Evolutionary conservation across 805 yeast genomes (phyloP).

Genomic region (Hanseniaspora pseudoguilliermondii): DNA sequence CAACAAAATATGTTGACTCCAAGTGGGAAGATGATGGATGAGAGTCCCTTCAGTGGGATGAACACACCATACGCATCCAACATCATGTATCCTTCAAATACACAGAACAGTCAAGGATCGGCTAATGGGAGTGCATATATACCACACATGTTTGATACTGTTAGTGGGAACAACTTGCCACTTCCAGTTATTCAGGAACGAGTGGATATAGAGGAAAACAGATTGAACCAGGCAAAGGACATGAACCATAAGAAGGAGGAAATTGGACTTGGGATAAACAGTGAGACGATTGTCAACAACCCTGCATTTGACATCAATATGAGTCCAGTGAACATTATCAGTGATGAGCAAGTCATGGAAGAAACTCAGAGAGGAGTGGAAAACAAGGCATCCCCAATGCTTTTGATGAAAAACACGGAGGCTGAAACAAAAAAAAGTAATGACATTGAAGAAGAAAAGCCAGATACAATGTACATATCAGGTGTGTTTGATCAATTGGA

Average conservation of each 20-base stretch:
- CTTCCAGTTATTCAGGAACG: constrained; percentile 7
- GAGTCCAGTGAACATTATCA: constrained; percentile 6
- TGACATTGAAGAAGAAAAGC: neutral
- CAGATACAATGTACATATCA: constrained; percentile 40
- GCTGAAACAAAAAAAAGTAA: neutral
- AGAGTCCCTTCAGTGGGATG: neutral
- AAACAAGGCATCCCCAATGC: neutral
- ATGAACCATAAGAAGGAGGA: neutral
- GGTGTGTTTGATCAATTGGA: constrained; percentile 80
- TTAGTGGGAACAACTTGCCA: constrained; percentile 6
- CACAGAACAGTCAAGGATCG: neutral
- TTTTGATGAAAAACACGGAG: neutral
- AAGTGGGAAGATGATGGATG: neutral
- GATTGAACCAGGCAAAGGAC: neutral
- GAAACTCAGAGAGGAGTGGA: neutral
- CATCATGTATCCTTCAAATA: neutral
- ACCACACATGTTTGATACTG: constrained; percentile 2
- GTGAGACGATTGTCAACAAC: constrained; percentile 3
- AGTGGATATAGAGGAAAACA: neutral
- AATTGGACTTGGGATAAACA: neutral
- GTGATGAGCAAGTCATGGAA: neutral
- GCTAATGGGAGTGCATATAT: neutral
- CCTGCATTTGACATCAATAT: constrained; percentile 7
- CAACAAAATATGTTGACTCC: neutral
- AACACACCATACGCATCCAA: neutral